phyloP scores from a whole-genome alignment of 1,139 yeast species.

The Kodamaea ohmeri region DNA sequence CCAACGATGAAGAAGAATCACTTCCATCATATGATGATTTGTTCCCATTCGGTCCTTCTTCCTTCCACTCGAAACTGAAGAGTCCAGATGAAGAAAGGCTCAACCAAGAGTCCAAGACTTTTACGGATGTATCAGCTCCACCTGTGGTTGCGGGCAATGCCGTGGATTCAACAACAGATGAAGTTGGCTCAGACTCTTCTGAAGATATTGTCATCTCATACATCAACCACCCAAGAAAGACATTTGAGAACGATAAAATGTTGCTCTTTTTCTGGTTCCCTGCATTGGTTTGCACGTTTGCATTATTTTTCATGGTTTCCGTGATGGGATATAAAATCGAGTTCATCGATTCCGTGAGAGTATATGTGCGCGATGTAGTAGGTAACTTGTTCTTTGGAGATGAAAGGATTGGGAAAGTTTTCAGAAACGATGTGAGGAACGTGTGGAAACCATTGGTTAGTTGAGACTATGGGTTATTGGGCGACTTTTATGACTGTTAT shows the following conservation, averaged over 20 bases:
- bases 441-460: conserved; percentile 4
- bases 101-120: conserved; percentile 17
- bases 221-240: conserved; percentile 58
- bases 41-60: conserved; percentile 60
- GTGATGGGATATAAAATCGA: conserved; percentile 50
- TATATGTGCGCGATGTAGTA: conserved; percentile 47
- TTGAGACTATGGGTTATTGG: neutral
- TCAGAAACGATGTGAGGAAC: conserved; percentile 22
- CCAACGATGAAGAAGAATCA: conserved; percentile 40
- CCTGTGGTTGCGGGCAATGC: conserved; percentile 8
- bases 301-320: conserved; percentile 49
- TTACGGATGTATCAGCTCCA: conserved; percentile 1
- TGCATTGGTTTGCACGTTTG: conserved; percentile 50
- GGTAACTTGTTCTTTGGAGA: conserved; percentile 68
- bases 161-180: conserved; percentile 22
- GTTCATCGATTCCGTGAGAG: conserved; percentile 42
- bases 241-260: conserved; percentile 80
- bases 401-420: conserved; percentile 61
- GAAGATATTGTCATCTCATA: conserved; percentile 54
- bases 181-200: conserved; percentile 46
- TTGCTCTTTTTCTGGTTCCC: conserved; percentile 88
- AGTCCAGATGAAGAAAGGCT: conserved; percentile 35
- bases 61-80: conserved; percentile 33
- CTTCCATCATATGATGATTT: conserved; percentile 81
- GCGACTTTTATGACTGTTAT: conserved; percentile 5